These are phyloP conservation scores for Trichophyton mentagrophytes DNA, from an alignment of 2,329 filamentous ascomycete species.

Conservation along the genomic window DNA sequence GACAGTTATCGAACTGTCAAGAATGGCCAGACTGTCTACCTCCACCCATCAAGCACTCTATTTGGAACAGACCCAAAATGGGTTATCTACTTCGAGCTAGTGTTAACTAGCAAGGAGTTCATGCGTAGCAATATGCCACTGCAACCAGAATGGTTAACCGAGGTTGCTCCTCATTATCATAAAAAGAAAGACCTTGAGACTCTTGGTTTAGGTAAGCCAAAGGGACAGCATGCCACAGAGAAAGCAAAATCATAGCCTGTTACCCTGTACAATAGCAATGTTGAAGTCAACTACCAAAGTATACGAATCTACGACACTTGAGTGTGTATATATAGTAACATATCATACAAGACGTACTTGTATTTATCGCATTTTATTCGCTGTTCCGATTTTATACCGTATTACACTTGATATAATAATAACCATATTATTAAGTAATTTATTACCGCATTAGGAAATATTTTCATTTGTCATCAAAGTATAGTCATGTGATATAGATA, in stretches of 20 bases:
- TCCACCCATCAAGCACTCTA: constrained; percentile 79
- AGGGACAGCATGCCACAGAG: constrained; percentile 38
- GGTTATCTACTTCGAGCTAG: constrained; percentile 75
- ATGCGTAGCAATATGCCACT: constrained; percentile 81
- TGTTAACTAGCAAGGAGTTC: constrained; percentile 91
- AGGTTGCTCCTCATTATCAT: constrained; percentile 88
- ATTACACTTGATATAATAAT: not conserved
- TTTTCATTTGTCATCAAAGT: not conserved
- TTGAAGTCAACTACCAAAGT: not conserved
- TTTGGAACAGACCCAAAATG: constrained; percentile 71
- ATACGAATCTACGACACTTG: not conserved
- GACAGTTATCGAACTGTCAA: constrained; percentile 86
- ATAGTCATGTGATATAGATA: not conserved
- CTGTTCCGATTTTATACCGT: not conserved
- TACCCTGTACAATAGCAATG: not conserved
- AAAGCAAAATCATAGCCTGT: not conserved
- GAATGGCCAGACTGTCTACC: constrained; percentile 73
- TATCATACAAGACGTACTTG: too few species aligned
- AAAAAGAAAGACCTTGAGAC: constrained; percentile 82
- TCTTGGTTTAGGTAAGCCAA: constrained; percentile 59
- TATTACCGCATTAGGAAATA: not conserved
- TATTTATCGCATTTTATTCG: too few species aligned
- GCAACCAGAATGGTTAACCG: constrained; percentile 69
- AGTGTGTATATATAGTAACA: too few species aligned
- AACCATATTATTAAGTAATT: not conserved